phyloP scores from a whole-genome alignment of 371 early-diverging fungal genomes.

The Rhizopus stolonifer region DNA sequence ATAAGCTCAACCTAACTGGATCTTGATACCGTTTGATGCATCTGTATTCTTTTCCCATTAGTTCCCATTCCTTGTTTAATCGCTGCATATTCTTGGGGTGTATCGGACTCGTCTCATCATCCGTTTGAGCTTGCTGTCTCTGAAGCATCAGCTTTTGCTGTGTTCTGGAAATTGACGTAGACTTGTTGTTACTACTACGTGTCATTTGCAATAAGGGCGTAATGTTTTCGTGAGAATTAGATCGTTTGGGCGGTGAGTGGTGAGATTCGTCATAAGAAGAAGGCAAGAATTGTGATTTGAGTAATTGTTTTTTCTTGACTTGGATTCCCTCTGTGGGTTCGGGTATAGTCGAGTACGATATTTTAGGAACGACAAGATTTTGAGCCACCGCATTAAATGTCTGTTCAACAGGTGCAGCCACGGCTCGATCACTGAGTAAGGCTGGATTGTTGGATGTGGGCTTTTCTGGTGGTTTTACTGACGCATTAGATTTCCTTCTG shows the following conservation, averaged over 20 bases:
- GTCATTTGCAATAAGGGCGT: background rate
- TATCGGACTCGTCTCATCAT: slow-evolving; percentile 46
- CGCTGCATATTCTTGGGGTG: slow-evolving; percentile 53
- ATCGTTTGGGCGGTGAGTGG: background rate
- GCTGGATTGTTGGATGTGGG: slow-evolving; percentile 7
- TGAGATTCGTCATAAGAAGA: slow-evolving; percentile 5
- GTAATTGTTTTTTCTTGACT: slow-evolving; percentile 6
- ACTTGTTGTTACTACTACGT: background rate
- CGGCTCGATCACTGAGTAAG: slow-evolving; percentile 3
- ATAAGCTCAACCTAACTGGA: slow-evolving; percentile 41
- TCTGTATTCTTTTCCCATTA: slow-evolving; percentile 45
- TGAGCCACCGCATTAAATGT: slow-evolving; percentile 39
- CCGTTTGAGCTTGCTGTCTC: slow-evolving; percentile 46
- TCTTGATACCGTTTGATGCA: slow-evolving; percentile 36
- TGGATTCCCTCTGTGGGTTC: slow-evolving; percentile 2
- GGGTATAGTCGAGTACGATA: background rate
- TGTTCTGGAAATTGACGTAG: slow-evolving; percentile 37
- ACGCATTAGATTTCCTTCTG: slow-evolving; percentile 17
- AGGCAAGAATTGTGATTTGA: slow-evolving; percentile 21
- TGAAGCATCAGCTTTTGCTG: slow-evolving; percentile 55
- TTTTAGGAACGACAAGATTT: slow-evolving; percentile 31
- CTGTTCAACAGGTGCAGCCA: slow-evolving; percentile 40
- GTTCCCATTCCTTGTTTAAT: slow-evolving; percentile 49
- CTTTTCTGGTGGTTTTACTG: slow-evolving; percentile 6
- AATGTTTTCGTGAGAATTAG: slow-evolving; percentile 1